Base-by-base conservation (phyloP, 352 stramenopile genomes). In the Phytophthora macrochlamydospora region DNA sequence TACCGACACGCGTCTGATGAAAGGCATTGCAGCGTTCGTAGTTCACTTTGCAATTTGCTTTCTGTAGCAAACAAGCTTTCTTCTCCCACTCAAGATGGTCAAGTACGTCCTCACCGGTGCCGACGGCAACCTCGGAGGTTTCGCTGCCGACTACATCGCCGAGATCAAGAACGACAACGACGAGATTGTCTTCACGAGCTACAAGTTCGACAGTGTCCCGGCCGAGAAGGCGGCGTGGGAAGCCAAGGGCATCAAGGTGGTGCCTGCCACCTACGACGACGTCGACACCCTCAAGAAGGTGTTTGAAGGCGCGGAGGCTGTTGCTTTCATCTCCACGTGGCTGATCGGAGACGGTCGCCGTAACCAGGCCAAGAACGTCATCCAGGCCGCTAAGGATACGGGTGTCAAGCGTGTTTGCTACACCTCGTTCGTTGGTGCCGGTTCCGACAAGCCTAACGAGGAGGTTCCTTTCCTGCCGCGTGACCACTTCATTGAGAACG, bases 41-140 rank as follows among this genome's bases (percentile, higher is more conserved):
- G 29, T 18, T 63, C 61, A 64, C 55, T 64, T 49, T 69, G 48
- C 48, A 51, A 55, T 55, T 59, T 69, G 45, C 62, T 54, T 44
- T 33, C 51, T n/a, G 44, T 30, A 66, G 44, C 51, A 24, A 53
- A 60, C 29, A 4, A 4, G 40, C 57, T 66, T 51, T 3, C 43
- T 24, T 4, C 31, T n/a, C 32, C 8, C 24, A 3, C 6, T 13
- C 13, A 64, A 63, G 13, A 55, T 60, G 54, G 54, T 60, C 40
- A 65, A 65, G 49, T 65, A 59, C 58, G 58, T 65, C 12, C 58
- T 65, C 50, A 65, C 50, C 29, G 58, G 58, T 12, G 48, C 58
- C 37, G 58, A 59, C 31, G 58, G 58, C 58, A 65, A 65, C 58
- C 49, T 65, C 24, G 58, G 58, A n/a, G 49, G 58, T n/a, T 40